phyloP scores from a whole-genome alignment of 78 protist genomes.

The Cavenderia fasciculata region DNA sequence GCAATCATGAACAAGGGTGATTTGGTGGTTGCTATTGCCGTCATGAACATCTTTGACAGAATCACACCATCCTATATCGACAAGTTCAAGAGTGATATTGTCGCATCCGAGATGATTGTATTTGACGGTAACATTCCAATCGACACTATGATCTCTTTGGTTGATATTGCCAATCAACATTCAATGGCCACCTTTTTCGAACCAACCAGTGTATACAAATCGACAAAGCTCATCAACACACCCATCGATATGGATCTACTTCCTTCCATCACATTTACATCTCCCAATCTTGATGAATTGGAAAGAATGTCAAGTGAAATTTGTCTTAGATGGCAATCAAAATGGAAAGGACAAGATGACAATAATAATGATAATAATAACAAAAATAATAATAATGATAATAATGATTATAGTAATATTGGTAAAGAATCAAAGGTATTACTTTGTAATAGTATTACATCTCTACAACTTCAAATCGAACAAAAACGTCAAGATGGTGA shows the following conservation, averaged over 20 bases:
- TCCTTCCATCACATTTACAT: constrained; percentile 22
- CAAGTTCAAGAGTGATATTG: neutral
- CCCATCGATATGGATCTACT: neutral
- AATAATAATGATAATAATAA: no score
- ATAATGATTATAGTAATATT: no score
- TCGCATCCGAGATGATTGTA: constrained; percentile 2
- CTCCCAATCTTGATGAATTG: constrained; percentile 64
- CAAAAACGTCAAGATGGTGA: no score
- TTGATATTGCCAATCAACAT: neutral
- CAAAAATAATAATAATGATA: neutral
- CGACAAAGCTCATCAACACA: neutral
- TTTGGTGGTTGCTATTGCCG: constrained; percentile 67
- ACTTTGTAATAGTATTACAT: no score
- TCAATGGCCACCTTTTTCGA: constrained; percentile 39
- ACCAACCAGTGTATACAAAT: constrained; percentile 61
- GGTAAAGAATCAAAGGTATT: no score
- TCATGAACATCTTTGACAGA: constrained; percentile 67
- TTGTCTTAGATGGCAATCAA: neutral
- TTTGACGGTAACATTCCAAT: constrained; percentile 74
- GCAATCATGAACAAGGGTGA: constrained; percentile 77
- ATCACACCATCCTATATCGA: constrained; percentile 18
- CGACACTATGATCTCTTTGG: constrained; percentile 36
- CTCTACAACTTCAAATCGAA: no score
- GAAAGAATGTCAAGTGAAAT: constrained; percentile 2
- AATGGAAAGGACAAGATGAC: no score